phyloP scores from a whole-genome alignment of 306 rosid species.

The Sicyos baderoa region DNA sequence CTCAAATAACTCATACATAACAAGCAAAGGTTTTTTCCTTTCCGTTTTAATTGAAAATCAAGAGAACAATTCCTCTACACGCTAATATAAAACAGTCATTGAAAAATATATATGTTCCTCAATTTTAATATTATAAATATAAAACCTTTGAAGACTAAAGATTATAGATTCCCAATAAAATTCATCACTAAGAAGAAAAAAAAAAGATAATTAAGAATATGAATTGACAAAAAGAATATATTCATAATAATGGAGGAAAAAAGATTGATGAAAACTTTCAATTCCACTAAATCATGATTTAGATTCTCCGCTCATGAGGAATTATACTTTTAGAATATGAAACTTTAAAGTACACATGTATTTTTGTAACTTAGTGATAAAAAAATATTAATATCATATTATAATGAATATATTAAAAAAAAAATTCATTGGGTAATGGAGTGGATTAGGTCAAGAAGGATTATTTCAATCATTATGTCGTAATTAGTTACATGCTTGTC shows the following conservation, averaged over 20 bases:
- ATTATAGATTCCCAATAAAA: too few relatives aligned
- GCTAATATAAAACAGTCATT: too few relatives aligned
- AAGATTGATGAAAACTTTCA: conserved; percentile 16
- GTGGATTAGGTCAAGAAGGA: neutral
- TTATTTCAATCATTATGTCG: neutral
- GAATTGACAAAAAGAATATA: conserved; percentile 9
- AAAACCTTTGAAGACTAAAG: too few relatives aligned
- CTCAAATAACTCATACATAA: too few relatives aligned
- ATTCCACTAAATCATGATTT: conserved; percentile 18
- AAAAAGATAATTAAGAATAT: conserved; percentile 4
- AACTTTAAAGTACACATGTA: conserved; percentile 16
- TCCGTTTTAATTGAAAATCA: neutral
- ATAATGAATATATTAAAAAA: neutral
- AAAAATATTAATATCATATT: too few relatives aligned
- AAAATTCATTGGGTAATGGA: neutral
- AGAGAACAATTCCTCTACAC: neutral
- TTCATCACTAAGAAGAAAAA: too few relatives aligned
- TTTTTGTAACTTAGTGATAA: neutral
- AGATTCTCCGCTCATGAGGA: neutral
- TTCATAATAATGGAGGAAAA: conserved; percentile 15
- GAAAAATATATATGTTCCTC: too few relatives aligned
- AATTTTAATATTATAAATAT: too few relatives aligned
- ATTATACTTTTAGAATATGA: conserved; percentile 17
- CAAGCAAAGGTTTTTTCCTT: too few relatives aligned
- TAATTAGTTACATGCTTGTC: neutral